Base-by-base conservation (phyloP, 2,329 filamentous ascomycete species). In the Paraphaeosphaeria sporulosa region DNA sequence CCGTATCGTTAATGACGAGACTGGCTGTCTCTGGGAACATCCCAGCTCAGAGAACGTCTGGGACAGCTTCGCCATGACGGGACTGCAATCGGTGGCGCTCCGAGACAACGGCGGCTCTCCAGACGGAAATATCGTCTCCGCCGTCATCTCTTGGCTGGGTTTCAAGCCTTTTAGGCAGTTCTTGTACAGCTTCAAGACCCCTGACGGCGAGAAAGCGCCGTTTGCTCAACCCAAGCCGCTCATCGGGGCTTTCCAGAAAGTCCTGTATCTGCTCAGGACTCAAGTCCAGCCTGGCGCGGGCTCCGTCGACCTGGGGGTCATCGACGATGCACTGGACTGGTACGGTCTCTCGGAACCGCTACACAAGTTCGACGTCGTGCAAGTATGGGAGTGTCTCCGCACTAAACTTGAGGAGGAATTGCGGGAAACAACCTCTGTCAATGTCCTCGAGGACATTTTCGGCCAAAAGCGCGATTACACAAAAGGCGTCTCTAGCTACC, bases 1-100 rank as follows among this genome's bases (percentile, higher is more conserved):
- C 60, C 84, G 86, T 19, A 80, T 87, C 44, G 77, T 89, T 53
- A 74, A 89, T 25, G 87, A 89, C 65, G 82, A 86, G 2, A 89
- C 87, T 0, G 79, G 82, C 38, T 86, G 85, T 48, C 75, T 89
- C 34, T 89, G 86, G 86, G 87, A 86, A 77, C 86, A 88, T 58
- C 75, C 79, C 34, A 85, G 81, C 56, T 78, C 83, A 40, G 79
- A 83, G 0, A 85, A 86, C 61, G 80, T 81, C 5, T 87, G 85
- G 85, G 83, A 87, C 65, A 85, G 84, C 65, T 78, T 86, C 65
- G 76, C 80, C 5, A 81, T 87, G 73, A 87, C 86, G 32, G 86
- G 86, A 4, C 79, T 88, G 54, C 83, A 84, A 50, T 83, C 84
- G 0, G 79, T 82, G 48, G 65, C 70, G 44, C 60, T 76, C 8